Evolutionary conservation across 2,329 filamentous ascomycete species (phyloP), one percentile per base, ranked within the genome.

Genomic region (Alternaria atra): DNA sequence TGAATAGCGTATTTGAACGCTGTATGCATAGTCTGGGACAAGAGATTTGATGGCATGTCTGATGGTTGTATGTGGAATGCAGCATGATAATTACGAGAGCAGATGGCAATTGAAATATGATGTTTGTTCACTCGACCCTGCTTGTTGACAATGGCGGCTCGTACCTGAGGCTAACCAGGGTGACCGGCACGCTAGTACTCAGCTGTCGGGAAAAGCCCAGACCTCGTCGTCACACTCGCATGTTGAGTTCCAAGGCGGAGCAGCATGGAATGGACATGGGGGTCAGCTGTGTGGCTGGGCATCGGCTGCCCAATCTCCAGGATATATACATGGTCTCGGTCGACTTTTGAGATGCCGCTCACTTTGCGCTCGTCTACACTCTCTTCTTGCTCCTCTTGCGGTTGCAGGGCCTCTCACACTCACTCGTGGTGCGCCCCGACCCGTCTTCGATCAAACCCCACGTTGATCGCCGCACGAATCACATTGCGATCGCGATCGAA

Each of bases 391-490:
- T 25, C 32, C 43, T 34, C 23, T 57, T 46, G 40, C 34, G 60
- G 27, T 44, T 20, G 47, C 50, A 30, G 50, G 40, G 48, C 32
- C 17, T 53, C 29, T 54, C 27, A 25, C 15, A 42, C 53, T 61
- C 35, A 42, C 43, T 60, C 57, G 55, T 58, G 40, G 52, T 53
- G 51, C 55, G 43, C 53, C 52, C 47, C 58, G 60, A 63, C 46
- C 54, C 61, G 46, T 59, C 52, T 46, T 55, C 35, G 55, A 55
- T 57, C 59, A 34, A 50, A 63, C 69, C 68, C 71, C 71, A 68
- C 69, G 66, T 61, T 58, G 69, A 73, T 72, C 70, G 59, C 37
- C 71, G 63, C 72, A 61, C 74, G 71, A 74, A 77, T 77, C 73
- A 75, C 58, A 66, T 58, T 52, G 58, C 69, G 71, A 75, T 72